These are phyloP conservation scores for Cetradonia linearis DNA, from an alignment of 495 filamentous ascomycete species.

Conservation along the genomic window DNA sequence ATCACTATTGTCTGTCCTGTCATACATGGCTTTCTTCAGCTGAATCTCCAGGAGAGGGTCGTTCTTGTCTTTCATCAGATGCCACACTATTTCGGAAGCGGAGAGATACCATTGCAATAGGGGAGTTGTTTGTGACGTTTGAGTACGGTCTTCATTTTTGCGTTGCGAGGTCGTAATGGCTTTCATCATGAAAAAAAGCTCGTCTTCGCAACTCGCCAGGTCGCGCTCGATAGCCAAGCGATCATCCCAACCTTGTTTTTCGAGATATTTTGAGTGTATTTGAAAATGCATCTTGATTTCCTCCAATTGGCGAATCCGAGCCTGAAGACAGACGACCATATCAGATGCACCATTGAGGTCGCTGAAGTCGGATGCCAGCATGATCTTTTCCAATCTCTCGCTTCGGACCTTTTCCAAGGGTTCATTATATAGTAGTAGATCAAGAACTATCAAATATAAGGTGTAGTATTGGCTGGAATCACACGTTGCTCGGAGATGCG, in stretches of 20 bases:
- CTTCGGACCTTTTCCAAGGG: slow-evolving; percentile 90
- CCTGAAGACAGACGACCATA: slow-evolving; percentile 83
- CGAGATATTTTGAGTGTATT: slow-evolving; percentile 77
- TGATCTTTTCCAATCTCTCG: slow-evolving; percentile 92
- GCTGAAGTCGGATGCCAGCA: slow-evolving; percentile 99
- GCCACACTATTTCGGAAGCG: slow-evolving; percentile 91
- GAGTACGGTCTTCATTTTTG: slow-evolving; percentile 60
- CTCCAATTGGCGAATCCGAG: slow-evolving; percentile 84
- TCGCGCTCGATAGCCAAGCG: slow-evolving; percentile 78
- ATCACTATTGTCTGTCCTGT: slow-evolving; percentile 90
- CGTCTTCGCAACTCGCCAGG: slow-evolving; percentile 81
- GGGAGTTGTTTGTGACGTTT: slow-evolving; percentile 57
- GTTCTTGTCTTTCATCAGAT: slow-evolving; percentile 73
- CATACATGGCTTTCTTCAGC: slow-evolving; percentile 77
- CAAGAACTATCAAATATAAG: slow-evolving; percentile 92
- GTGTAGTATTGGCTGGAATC: slow-evolving; percentile 95
- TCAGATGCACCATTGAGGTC: slow-evolving; percentile 88
- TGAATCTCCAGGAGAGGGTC: slow-evolving; percentile 93
- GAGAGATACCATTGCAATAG: slow-evolving; percentile 82
- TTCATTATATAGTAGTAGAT: slow-evolving; percentile 89
- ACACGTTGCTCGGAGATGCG: slow-evolving; percentile 80
- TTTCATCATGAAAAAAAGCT: slow-evolving; percentile 99
- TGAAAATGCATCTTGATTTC: slow-evolving; percentile 97
- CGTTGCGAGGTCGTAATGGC: slow-evolving; percentile 93
- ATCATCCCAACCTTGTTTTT: slow-evolving; percentile 86